These are phyloP conservation scores for Chytridium lagenaria DNA, from an alignment of 371 early-diverging fungal genomes.

Conservation along the genomic window DNA sequence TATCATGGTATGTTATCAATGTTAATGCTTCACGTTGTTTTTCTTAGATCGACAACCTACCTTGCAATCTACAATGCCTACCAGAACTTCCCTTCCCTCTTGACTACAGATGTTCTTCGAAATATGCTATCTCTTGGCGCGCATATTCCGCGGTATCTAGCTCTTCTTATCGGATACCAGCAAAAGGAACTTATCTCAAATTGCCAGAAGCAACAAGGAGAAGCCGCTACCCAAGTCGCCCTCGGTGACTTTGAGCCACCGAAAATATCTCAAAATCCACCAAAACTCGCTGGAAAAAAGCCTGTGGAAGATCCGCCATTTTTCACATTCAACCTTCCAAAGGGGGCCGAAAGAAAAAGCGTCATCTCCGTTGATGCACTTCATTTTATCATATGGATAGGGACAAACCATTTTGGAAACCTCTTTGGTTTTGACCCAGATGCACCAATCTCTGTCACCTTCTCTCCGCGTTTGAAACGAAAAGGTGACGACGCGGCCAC, in stretches of 20 bases:
- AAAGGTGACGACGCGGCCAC: constrained; percentile 28
- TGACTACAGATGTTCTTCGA: constrained; percentile 25
- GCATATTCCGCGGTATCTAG: constrained; percentile 34
- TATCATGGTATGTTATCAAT: background rate
- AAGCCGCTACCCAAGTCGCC: background rate
- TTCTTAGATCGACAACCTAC: constrained; percentile 36
- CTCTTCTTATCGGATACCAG: constrained; percentile 27
- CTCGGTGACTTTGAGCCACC: background rate
- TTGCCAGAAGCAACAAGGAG: background rate
- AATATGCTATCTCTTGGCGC: constrained; percentile 34
- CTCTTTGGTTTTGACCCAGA: constrained; percentile 39
- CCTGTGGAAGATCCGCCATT: background rate
- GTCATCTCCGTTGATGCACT: constrained; percentile 2
- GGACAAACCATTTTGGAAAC: constrained; percentile 27
- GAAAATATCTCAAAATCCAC: background rate
- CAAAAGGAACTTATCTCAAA: constrained; percentile 20
- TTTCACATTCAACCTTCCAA: background rate
- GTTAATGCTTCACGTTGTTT: background rate
- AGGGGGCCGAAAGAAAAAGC: no score
- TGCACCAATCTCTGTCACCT: background rate
- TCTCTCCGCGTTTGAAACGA: background rate
- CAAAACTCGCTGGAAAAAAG: background rate
- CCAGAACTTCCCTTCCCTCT: constrained; percentile 17
- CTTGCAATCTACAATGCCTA: constrained; percentile 33
- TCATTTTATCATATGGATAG: constrained; percentile 31